These are phyloP conservation scores for Camellia lanceoleosa DNA, from an alignment of 148 eudicot genomes.

Conservation along the genomic window DNA sequence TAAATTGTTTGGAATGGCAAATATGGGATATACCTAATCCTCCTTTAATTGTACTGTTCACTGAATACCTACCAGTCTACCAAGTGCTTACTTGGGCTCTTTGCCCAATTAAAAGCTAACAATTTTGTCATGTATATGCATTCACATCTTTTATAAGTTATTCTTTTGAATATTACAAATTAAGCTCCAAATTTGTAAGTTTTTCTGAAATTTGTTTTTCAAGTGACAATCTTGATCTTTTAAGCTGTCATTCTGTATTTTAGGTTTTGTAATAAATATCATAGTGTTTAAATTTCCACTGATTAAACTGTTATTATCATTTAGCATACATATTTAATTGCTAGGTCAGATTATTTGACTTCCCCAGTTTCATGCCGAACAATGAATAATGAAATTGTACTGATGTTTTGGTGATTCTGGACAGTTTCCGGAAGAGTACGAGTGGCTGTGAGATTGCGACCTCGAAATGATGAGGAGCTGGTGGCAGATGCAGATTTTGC, in stretches of 20 bases:
- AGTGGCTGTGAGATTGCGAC: slow-evolving; percentile 94
- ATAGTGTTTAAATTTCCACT: background rate
- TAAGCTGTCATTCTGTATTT: background rate
- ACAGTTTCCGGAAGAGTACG: slow-evolving; percentile 83
- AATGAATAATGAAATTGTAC: background rate
- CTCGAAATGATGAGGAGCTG: slow-evolving; percentile 85
- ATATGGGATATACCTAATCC: too few relatives aligned
- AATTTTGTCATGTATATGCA: too few relatives aligned
- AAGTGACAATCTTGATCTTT: background rate
- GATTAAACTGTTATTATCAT: background rate
- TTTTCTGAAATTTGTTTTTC: background rate
- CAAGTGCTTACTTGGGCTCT: too few relatives aligned
- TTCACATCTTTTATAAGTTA: too few relatives aligned
- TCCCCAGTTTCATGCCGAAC: background rate
- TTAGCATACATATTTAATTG: background rate
- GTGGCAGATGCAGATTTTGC: slow-evolving; percentile 97
- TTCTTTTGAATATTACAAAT: background rate
- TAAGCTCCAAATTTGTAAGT: background rate
- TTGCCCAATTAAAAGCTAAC: too few relatives aligned
- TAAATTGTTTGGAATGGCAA: too few relatives aligned
- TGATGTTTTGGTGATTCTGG: slow-evolving; percentile 4
- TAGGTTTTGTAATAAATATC: background rate
- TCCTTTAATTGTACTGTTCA: too few relatives aligned
- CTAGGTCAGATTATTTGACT: slow-evolving; percentile 1
- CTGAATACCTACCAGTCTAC: too few relatives aligned